Evolutionary conservation across 805 yeast genomes (phyloP), one percentile per base, ranked within the genome.

Genomic region (Brettanomyces naardenensis): DNA sequence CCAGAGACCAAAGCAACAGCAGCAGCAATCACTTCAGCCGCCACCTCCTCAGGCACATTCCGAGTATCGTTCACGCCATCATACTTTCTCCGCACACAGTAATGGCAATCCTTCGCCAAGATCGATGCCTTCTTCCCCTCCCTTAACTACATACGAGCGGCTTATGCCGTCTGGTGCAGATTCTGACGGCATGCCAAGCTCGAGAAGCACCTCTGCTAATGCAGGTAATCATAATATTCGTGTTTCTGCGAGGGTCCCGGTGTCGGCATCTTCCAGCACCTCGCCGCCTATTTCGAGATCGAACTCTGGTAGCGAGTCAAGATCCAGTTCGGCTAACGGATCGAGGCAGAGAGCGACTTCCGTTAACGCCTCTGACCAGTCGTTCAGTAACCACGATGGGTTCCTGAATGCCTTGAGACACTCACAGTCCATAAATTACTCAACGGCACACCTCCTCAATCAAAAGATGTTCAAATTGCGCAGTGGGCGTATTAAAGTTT

Each of bases 401-500:
- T 38, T 40, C 15, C 40, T 42, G 31, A 41, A 38, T 19, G 27
- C 36, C 3, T 31, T 58, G 23, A 55, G 47, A 31, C 62, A 56
- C 42, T 41, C 60, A 2, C 52, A 52, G 25, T 45, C 59, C 1
- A 44, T 45, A 3, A 53, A 47, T 28, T 46, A 48, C 34, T 46
- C 61, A 23, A 20, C 45, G 17, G 34, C 51, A 3, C 51, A 34
- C 41, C 40, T 32, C 28, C 48, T 35, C 43, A 53, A 44, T 18
- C 52, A 56, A 33, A 43, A 53, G 19, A 35, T 48, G 3, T 29
- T 53, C 29, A 51, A 48, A 32, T 35, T 56, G 22, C 53, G 53
- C 36, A 52, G 48, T 20, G 61, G 61, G 13, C 45, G 64, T 30
- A 31, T 59, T 11, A 48, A 48, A 20, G 38, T 59, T 6, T 51